phyloP scores from a whole-genome alignment of 163 green algal genomes.

The Coccomyxa subellipsoidea region DNA sequence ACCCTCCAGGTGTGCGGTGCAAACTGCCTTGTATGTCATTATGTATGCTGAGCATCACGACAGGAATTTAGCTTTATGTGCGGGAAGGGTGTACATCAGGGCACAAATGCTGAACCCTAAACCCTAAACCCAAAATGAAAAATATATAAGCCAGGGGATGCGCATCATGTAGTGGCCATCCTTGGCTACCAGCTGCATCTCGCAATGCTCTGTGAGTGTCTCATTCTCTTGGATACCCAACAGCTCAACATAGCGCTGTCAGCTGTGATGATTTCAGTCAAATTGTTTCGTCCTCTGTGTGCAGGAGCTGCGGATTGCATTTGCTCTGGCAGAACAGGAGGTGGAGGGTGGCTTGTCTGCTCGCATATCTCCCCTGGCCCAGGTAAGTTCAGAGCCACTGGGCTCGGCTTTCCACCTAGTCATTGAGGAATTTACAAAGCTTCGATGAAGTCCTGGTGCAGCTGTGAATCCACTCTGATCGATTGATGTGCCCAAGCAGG shows the following conservation, averaged over 20 bases:
- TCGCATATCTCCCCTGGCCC: constrained; percentile 80
- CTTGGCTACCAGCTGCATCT: too few relatives aligned
- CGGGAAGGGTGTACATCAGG: too few relatives aligned
- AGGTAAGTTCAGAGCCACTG: constrained; percentile 43
- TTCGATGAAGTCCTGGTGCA: neutral
- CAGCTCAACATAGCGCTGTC: too few relatives aligned
- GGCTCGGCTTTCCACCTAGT: neutral
- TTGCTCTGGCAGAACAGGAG: constrained; percentile 80
- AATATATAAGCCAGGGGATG: too few relatives aligned
- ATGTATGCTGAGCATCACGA: too few relatives aligned
- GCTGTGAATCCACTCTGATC: neutral
- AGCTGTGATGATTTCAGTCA: too few relatives aligned
- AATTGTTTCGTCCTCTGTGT: neutral
- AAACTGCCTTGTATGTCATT: neutral
- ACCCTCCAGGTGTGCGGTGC: constrained; percentile 61
- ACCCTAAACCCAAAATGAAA: too few relatives aligned
- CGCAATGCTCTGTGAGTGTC: too few relatives aligned
- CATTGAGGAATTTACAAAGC: neutral
- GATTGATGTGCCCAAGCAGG: constrained; percentile 40
- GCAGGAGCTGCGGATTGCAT: constrained; percentile 84
- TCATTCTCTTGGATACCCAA: too few relatives aligned
- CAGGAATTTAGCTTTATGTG: too few relatives aligned
- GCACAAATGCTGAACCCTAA: too few relatives aligned
- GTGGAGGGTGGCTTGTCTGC: constrained; percentile 79
- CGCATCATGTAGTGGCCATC: too few relatives aligned